phyloP scores from a whole-genome alignment of 495 filamentous ascomycete species.

The Penicillium odoratum region DNA sequence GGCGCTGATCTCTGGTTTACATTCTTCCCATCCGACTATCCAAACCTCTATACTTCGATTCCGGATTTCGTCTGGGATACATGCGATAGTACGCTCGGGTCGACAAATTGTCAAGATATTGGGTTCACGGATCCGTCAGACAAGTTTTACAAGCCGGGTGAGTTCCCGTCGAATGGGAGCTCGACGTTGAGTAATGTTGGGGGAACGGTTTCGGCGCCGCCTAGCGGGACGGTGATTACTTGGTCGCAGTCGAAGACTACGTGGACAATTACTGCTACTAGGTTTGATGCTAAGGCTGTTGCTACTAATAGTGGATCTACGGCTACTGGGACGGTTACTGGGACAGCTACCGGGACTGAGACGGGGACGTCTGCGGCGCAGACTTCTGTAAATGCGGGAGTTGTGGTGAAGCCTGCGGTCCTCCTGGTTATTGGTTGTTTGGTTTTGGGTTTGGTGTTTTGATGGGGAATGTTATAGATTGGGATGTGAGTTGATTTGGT shows the following conservation, averaged over 20 bases:
- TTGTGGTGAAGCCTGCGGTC: conserved; percentile 2
- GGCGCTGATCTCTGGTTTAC: conserved; percentile 30
- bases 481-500: not conserved
- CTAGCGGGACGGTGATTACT: conserved; percentile 26
- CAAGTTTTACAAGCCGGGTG: conserved; percentile 29
- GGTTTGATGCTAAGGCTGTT: conserved; percentile 26
- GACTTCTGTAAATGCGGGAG: conserved; percentile 14
- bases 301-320: conserved; percentile 24
- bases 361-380: conserved; percentile 4
- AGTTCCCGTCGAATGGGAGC: conserved; percentile 24
- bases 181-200: conserved; percentile 25
- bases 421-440: conserved; percentile 7
- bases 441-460: conserved; percentile 8
- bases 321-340: conserved; percentile 18
- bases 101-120: conserved; percentile 14
- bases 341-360: conserved; percentile 19
- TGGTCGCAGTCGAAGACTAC: conserved; percentile 29
- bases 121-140: conserved; percentile 21
- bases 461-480: not conserved
- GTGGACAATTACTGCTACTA: conserved; percentile 28
- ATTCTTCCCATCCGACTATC: conserved; percentile 26
- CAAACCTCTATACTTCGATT: conserved; percentile 27
- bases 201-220: conserved; percentile 24
- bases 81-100: conserved; percentile 23
- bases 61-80: conserved; percentile 25